These are phyloP conservation scores for Candida ulmi DNA, from an alignment of 805 yeast genomes.

Conservation along the genomic window DNA sequence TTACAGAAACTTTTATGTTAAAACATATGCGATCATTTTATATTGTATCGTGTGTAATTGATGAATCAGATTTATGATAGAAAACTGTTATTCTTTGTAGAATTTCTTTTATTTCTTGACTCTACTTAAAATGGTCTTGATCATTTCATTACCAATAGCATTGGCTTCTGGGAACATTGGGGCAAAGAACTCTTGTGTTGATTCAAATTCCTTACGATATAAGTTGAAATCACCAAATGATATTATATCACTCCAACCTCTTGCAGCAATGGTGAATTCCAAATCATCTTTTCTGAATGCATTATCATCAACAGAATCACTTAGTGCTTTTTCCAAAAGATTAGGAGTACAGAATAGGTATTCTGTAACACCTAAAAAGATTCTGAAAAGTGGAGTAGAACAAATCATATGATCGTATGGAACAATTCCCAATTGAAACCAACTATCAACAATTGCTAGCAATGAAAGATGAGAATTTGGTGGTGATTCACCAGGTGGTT, in stretches of 20 bases:
- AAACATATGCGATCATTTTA: too few relatives aligned
- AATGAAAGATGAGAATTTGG: constrained; percentile 90
- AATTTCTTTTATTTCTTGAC: background rate
- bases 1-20: too few relatives aligned
- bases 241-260: constrained; percentile 80
- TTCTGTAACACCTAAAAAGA: constrained; percentile 90
- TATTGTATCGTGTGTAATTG: too few relatives aligned
- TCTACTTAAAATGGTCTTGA: constrained; percentile 59
- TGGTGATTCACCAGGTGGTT: constrained; percentile 54
- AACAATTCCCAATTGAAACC: constrained; percentile 78
- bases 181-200: constrained; percentile 75
- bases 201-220: constrained; percentile 68
- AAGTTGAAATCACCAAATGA: constrained; percentile 66
- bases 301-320: constrained; percentile 59
- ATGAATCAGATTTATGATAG: too few relatives aligned
- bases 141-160: constrained; percentile 89
- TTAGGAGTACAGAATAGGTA: constrained; percentile 83
- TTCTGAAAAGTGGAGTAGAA: constrained; percentile 88
- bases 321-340: constrained; percentile 72
- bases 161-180: constrained; percentile 89
- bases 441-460: constrained; percentile 88
- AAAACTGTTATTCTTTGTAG: too few relatives aligned
- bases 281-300: constrained; percentile 84
- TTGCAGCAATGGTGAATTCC: constrained; percentile 87
- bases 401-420: constrained; percentile 98